Evolutionary conservation across 1,284 basidiomycete genomes (phyloP), one percentile per base, ranked within the genome.

Genomic region (Malassezia obtusa): DNA sequence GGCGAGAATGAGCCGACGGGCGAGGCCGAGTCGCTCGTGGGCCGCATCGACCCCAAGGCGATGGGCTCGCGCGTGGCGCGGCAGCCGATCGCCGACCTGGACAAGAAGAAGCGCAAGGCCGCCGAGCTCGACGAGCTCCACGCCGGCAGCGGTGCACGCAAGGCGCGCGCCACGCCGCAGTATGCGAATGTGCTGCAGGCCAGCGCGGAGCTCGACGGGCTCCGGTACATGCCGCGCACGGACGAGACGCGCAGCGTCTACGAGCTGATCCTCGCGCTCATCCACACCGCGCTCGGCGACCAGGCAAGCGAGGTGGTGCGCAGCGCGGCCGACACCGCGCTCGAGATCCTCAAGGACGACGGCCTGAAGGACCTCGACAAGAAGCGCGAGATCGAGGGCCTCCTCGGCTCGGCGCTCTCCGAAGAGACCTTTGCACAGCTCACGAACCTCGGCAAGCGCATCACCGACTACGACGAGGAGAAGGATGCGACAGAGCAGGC

Each of bases 341-440:
- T 99, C 45, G 89, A 94, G 76, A 81, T 83, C 4, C 80, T 98
- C 66, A 98, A 96, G 77, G 86, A 84, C 67, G 89, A 94, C 61
- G 78, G 80, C 58, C 75, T 91, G 77, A 94, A 91, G 77, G 92
- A 98, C 75, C 89, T 95, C 67, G 94, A 98, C 80, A 92, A 92
- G 80, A 94, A 95, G 77, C 87, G 84, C 76, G 90, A 95, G 68
- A 82, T 92, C 26, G 86, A 95, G 75, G 83, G 83, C 12, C 81
- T 96, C 45, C 72, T 92, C 3, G 83, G 87, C 0, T 7, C 35
- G 2, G 60, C 80, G 0, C 72, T 94, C 11, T 76, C 81, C 11
- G 83, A 81, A 65, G 91, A 95, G 59, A 73, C 77, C 3, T 98
- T 96, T 74, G 81, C 84, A 14, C 87, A 91, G 75, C 80, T 98